Evolutionary conservation across 768 basidiomycete genomes (phyloP), one percentile per base, ranked within the genome.

Genomic region (Strobilomyces dryophilus): DNA sequence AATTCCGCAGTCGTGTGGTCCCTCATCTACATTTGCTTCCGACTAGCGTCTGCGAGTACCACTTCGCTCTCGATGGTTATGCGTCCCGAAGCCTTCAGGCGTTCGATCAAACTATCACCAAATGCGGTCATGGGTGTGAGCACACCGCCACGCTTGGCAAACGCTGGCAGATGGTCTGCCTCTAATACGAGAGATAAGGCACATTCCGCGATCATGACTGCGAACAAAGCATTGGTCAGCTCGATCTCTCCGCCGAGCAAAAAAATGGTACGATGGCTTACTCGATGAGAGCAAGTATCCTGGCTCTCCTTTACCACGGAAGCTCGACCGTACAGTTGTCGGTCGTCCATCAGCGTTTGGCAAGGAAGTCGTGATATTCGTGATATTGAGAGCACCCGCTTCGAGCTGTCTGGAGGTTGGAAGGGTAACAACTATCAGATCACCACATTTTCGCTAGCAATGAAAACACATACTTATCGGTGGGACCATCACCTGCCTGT

Each of bases 71-170:
- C 76, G 58, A 89, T 80, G 49, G 78, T 69, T 47, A 92, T 79
- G 47, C 70, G 66, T 0, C 81, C 84, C 8, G 77, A 81, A 20
- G 70, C 73, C 54, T 79, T 76, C 56, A 97, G 66, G 18, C 94
- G 76, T 58, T 80, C 77, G 34, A 93, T 72, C 35, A 95, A 68
- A 8, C 82, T 80, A 54, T 89, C 82, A 15, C 93, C 94, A 52
- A 95, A 78, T 1, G 89, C 94, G 5, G 81, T 83, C 69, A 86
- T 81, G 0, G 94, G 86, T 2, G 95, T 98, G 45, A 97, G 73
- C 3, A 94, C 70, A 1, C 95, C 94, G 12, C 93, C 94, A 43
- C 74, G 68, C 45, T 72, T 74, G 4, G 79, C 84, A 8, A 85
- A 66, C 1, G 74, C 58, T 0, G 91, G 80, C 2, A 93, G 78